These are phyloP conservation scores for Wickerhamiella lipophila DNA, from an alignment of 805 yeast genomes.

Conservation along the genomic window DNA sequence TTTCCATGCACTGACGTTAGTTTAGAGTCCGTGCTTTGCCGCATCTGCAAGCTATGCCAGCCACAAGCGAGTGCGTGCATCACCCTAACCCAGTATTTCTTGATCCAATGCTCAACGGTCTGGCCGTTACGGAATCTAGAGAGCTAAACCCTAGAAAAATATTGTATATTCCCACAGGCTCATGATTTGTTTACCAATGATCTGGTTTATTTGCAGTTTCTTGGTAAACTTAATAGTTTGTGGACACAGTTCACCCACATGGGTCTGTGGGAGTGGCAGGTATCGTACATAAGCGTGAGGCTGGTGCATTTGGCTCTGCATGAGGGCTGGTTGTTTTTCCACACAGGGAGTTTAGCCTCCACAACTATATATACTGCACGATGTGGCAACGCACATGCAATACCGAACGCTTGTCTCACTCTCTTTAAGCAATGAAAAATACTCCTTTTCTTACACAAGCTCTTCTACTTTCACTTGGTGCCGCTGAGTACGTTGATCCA, in stretches of 20 bases:
- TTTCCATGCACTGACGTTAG: not conserved
- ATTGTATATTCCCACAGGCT: too few relatives aligned
- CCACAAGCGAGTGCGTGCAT: not conserved
- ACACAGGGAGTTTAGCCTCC: not conserved
- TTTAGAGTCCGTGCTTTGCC: not conserved
- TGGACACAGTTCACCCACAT: too few relatives aligned
- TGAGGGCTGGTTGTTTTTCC: not conserved
- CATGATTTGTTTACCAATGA: too few relatives aligned
- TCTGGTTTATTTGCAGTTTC: too few relatives aligned
- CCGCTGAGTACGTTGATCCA: constrained; percentile 20
- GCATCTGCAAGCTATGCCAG: not conserved
- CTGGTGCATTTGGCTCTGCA: constrained; percentile 5
- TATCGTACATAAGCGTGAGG: not conserved
- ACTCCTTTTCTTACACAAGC: not conserved
- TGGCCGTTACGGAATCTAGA: too few relatives aligned
- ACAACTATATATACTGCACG: not conserved
- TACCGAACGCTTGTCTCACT: not conserved
- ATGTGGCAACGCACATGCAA: not conserved
- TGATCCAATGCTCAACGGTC: too few relatives aligned
- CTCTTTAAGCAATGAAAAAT: not conserved
- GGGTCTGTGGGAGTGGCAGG: not conserved
- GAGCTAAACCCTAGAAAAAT: too few relatives aligned
- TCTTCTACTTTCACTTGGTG: constrained; percentile 9
- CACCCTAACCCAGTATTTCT: not conserved
- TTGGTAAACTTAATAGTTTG: too few relatives aligned